Percentiles rank a stretch among this genome's conserved stretches.
phyloP scores from a whole-genome alignment of 2,329 filamentous ascomycete genomes.

The Domatiomyces globalis region DNA sequence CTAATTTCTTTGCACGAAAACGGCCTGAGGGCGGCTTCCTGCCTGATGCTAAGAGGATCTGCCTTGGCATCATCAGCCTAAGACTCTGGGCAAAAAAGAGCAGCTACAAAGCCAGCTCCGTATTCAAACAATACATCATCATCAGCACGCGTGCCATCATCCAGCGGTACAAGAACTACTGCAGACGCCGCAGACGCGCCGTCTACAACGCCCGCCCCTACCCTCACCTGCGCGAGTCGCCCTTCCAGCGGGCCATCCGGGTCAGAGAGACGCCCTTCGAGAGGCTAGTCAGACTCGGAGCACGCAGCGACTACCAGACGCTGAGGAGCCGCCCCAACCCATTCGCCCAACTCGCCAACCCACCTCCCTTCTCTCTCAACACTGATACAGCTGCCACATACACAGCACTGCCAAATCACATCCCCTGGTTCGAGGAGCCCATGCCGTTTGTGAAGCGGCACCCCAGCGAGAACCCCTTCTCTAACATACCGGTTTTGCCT shows the following conservation, averaged over 20 bases:
- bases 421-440: neutral
- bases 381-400: neutral
- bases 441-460: neutral
- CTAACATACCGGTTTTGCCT: neutral
- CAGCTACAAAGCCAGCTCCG: neutral
- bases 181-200: neutral
- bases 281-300: neutral
- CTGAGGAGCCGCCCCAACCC: neutral
- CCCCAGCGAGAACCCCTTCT: neutral
- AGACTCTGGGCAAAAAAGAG: conserved; percentile 22
- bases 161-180: neutral
- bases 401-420: neutral
- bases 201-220: neutral
- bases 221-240: neutral
- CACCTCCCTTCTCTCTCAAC: neutral
- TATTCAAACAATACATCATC: neutral
- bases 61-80: neutral
- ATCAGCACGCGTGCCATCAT: neutral
- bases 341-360: neutral
- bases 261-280: neutral
- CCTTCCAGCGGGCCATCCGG: neutral
- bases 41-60: neutral
- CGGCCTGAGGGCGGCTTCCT: neutral
- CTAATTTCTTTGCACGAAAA: neutral
- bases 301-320: neutral